These are phyloP conservation scores for Fusarium buxicola DNA, from an alignment of 2,329 filamentous ascomycete genomes.

Conservation along the genomic window DNA sequence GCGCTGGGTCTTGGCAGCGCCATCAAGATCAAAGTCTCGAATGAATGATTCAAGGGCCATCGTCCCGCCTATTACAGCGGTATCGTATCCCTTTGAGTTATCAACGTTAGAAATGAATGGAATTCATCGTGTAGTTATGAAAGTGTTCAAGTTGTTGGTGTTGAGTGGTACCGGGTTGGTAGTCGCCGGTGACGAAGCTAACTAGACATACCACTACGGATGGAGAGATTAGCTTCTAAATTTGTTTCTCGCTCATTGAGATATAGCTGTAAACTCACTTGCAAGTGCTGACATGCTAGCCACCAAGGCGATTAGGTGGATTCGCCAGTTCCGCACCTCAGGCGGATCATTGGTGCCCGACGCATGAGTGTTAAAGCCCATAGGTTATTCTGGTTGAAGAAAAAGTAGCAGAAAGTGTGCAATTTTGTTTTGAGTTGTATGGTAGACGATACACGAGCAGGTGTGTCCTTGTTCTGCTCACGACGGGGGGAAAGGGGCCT, in stretches of 20 bases:
- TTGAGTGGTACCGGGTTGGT: no score
- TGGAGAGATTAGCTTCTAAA: no score
- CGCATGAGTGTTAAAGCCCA: constrained; percentile 49
- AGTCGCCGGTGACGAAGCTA: no score
- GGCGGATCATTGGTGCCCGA: constrained; percentile 53
- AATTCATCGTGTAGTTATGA: constrained; percentile 45
- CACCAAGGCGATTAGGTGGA: constrained; percentile 49
- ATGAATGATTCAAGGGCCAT: constrained; percentile 54
- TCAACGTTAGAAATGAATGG: no score
- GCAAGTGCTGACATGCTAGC: constrained; percentile 51
- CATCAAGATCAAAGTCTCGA: constrained; percentile 50
- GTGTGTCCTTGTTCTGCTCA: not conserved
- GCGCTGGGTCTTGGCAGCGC: constrained; percentile 38
- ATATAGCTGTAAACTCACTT: constrained; percentile 38
- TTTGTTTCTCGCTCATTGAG: no score
- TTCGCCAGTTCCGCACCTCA: constrained; percentile 51
- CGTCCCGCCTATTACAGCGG: constrained; percentile 55
- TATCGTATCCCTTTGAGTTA: no score
- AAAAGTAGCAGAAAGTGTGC: not conserved
- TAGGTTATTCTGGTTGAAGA: constrained; percentile 28
- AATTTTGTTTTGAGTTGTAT: not conserved
- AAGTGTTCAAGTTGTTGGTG: no score
- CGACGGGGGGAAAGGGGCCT: constrained; percentile 5
- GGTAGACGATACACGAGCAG: constrained; percentile 12
- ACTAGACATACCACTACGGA: no score